Evolutionary conservation across 2,329 filamentous ascomycete species (phyloP).

Genomic region (Aphanoascus verrucosus): DNA sequence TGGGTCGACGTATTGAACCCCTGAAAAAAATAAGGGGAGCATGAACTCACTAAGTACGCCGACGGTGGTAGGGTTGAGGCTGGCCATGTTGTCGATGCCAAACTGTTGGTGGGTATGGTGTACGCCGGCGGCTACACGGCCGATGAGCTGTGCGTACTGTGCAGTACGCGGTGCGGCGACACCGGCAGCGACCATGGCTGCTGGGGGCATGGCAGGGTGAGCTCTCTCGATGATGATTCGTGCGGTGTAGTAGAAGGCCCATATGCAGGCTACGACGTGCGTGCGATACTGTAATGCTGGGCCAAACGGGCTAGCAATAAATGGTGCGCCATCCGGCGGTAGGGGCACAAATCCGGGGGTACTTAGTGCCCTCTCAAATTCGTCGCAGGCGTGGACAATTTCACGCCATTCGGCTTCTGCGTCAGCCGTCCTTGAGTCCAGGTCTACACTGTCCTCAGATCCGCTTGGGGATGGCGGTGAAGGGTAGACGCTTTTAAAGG

Average conservation of each 20-base stretch:
- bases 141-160: conserved; percentile 61
- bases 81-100: conserved; percentile 28
- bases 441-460: conserved; percentile 39
- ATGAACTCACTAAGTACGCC: conserved; percentile 72
- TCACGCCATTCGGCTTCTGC: conserved; percentile 66
- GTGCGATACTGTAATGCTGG: conserved; percentile 70
- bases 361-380: conserved; percentile 50
- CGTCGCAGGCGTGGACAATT: conserved; percentile 34
- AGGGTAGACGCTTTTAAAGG: conserved; percentile 34
- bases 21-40: conserved; percentile 78
- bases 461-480: conserved; percentile 18
- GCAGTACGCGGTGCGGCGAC: conserved; percentile 64
- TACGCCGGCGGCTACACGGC: conserved; percentile 66
- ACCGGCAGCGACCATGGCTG: conserved; percentile 76
- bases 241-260: conserved; percentile 78
- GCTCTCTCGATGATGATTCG: conserved; percentile 70
- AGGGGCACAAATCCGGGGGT: conserved; percentile 64
- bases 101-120: conserved; percentile 35
- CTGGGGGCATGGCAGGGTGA: conserved; percentile 83
- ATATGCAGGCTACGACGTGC: conserved; percentile 76
- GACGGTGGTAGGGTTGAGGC: conserved; percentile 66
- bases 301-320: conserved; percentile 65
- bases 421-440: conserved; percentile 54
- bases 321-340: conserved; percentile 53
- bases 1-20: conserved; percentile 62